Percentiles rank a stretch among this genome's conserved stretches.
phyloP scores from a whole-genome alignment of 225 moss, liverwort and hornwort genomes.

The Ulota crispa region DNA sequence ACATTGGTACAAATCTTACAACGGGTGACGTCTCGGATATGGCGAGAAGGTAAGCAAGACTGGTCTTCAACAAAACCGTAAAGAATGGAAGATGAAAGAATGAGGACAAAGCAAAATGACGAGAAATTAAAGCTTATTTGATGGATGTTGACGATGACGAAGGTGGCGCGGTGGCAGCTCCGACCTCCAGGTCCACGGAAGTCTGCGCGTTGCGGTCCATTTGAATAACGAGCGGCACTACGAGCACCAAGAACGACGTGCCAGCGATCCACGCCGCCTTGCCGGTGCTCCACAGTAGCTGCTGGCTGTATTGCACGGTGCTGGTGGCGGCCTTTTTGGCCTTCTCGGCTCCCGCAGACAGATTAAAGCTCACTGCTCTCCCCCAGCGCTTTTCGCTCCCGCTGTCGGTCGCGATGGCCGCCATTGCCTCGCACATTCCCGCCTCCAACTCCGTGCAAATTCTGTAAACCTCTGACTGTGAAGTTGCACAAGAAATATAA shows the following conservation, averaged over 20 bases:
- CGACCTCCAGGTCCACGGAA: slow-evolving; percentile 74
- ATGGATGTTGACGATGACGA: slow-evolving; percentile 2
- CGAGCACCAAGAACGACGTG: slow-evolving; percentile 77
- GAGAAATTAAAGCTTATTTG: slow-evolving; percentile 1
- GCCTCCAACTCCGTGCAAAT: not conserved
- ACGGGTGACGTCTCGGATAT: not conserved
- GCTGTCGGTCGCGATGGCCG: slow-evolving; percentile 37
- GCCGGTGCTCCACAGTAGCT: slow-evolving; percentile 90
- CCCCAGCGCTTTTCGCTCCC: slow-evolving; percentile 53
- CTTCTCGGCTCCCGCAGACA: slow-evolving; percentile 72
- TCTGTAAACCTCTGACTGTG: not conserved
- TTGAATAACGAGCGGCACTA: slow-evolving; percentile 73
- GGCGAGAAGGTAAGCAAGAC: slow-evolving; percentile 4
- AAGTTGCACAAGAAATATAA: not conserved
- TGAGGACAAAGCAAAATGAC: not conserved
- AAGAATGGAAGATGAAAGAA: slow-evolving; percentile 16
- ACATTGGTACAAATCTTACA: slow-evolving; percentile 23
- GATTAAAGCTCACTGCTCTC: slow-evolving; percentile 63
- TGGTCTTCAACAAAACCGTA: slow-evolving; percentile 11
- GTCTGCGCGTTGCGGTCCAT: slow-evolving; percentile 89
- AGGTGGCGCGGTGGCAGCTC: slow-evolving; percentile 1
- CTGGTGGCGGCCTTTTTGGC: slow-evolving; percentile 67
- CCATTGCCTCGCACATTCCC: slow-evolving; percentile 30
- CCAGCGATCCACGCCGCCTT: slow-evolving; percentile 97
- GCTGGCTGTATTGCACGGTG: slow-evolving; percentile 82